These are phyloP conservation scores for Pichia cephalocereana DNA, from an alignment of 805 yeast genomes.

Conservation along the genomic window DNA sequence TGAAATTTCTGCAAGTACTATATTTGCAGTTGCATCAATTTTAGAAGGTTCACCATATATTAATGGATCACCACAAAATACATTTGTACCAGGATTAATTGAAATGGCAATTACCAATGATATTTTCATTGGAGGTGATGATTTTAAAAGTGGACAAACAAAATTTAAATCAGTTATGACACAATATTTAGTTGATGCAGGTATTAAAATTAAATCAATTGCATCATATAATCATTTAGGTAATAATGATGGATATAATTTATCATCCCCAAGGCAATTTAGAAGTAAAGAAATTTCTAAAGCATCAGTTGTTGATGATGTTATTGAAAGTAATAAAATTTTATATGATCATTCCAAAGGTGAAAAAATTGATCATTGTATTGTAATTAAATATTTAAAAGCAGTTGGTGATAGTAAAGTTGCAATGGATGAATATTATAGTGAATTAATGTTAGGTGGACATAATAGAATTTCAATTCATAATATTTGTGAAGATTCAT, in stretches of 20 bases:
- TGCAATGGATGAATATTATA: conserved; percentile 97
- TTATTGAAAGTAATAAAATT: conserved; percentile 78
- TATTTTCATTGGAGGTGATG: conserved; percentile 91
- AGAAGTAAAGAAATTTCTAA: conserved; percentile 93
- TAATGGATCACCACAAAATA: conserved; percentile 96
- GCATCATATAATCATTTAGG: conserved; percentile 96
- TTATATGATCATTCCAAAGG: conserved; percentile 73
- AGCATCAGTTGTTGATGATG: conserved; percentile 88
- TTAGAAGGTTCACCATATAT: conserved; percentile 84
- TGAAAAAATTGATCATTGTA: conserved; percentile 79
- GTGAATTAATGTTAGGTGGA: conserved; percentile 96
- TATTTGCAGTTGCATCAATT: conserved; percentile 89
- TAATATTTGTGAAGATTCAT: conserved; percentile 93
- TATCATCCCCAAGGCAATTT: conserved; percentile 88
- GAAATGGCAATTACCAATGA: conserved; percentile 74
- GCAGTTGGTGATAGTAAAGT: conserved; percentile 96
- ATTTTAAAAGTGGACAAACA: conserved; percentile 95
- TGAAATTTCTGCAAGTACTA: conserved; percentile 88
- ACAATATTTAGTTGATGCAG: conserved; percentile 93
- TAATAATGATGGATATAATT: conserved; percentile 90
- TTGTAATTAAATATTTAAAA: conserved; percentile 86
- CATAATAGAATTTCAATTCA: conserved; percentile 91
- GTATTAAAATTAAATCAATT: conserved; percentile 88
- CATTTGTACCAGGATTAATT: conserved; percentile 91
- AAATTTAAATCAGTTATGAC: conserved; percentile 94